A percentile compares a stretch with the other conserved stretches of the same genome.
Evolutionary conservation across 345 rosid genomes (phyloP).

Genomic region (Luvunga scandens): DNA sequence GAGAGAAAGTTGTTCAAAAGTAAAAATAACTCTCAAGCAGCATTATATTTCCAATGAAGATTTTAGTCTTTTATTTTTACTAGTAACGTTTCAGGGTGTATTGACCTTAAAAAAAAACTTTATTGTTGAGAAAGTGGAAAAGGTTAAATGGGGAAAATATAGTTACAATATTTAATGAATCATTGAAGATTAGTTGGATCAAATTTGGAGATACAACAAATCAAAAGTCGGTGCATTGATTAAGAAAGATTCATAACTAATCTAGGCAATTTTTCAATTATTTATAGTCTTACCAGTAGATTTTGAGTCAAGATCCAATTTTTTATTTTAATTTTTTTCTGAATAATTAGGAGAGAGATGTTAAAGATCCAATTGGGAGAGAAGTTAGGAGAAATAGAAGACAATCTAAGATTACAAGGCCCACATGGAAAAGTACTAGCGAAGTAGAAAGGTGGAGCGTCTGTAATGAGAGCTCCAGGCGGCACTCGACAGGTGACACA

Average conservation of each 20-base stretch:
- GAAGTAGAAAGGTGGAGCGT: background rate
- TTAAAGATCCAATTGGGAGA: too few relatives aligned
- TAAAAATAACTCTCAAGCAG: slow-evolving; percentile 21
- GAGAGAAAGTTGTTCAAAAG: slow-evolving; percentile 16
- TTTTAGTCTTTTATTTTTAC: slow-evolving; percentile 17
- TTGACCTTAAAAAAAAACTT: slow-evolving; percentile 9
- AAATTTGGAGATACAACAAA: slow-evolving; percentile 17
- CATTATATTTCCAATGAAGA: slow-evolving; percentile 29
- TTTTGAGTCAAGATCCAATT: background rate
- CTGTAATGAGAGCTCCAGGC: background rate
- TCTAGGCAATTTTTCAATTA: background rate
- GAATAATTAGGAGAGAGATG: too few relatives aligned
- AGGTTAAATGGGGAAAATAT: background rate
- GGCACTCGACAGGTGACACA: background rate
- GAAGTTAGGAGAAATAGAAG: slow-evolving; percentile 5
- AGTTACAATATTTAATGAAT: background rate
- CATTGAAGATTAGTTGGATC: slow-evolving; percentile 12
- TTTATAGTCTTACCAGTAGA: background rate
- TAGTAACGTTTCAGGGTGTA: slow-evolving; percentile 23
- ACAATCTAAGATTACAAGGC: background rate
- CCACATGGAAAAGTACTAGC: slow-evolving; percentile 12
- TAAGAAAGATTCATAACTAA: background rate
- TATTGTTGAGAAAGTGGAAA: slow-evolving; percentile 4
- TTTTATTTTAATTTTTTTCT: too few relatives aligned
- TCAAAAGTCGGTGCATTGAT: background rate